phyloP scores from a whole-genome alignment of 2,329 filamentous ascomycete genomes.

The Laburnicola sp. region DNA sequence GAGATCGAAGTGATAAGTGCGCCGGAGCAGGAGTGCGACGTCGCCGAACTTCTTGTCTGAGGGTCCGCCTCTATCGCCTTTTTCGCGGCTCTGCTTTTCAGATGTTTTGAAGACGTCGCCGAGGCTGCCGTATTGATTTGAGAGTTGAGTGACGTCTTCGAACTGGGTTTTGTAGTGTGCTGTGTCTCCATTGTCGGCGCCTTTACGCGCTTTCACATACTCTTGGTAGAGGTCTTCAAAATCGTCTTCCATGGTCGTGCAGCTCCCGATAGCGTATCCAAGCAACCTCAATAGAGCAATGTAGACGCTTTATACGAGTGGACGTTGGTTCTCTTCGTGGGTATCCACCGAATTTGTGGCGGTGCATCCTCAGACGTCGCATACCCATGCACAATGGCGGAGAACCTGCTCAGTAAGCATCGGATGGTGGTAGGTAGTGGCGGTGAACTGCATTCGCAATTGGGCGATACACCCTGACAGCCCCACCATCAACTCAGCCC shows the following conservation, averaged over 20 bases:
- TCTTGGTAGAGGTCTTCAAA: conserved; percentile 2
- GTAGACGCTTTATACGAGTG: no score
- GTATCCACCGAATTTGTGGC: no score
- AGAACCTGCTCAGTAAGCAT: no score
- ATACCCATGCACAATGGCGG: no score
- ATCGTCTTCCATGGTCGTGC: not conserved
- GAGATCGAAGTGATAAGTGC: conserved; percentile 1
- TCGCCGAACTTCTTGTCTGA: conserved; percentile 4
- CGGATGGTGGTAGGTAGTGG: no score
- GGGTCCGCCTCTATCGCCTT: not conserved
- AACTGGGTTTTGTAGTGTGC: conserved; percentile 1
- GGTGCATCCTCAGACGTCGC: no score
- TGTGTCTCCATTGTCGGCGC: not conserved
- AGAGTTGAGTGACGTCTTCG: conserved; percentile 2
- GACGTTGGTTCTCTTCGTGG: not conserved
- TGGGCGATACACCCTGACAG: no score
- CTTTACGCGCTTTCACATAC: not conserved
- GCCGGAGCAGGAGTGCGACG: not conserved
- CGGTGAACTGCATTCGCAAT: no score
- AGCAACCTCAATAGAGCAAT: no score
- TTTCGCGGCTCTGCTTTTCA: conserved; percentile 1
- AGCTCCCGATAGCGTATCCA: no score
- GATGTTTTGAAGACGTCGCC: conserved; percentile 1
- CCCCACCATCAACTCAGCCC: not conserved
- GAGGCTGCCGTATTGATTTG: not conserved